These are phyloP conservation scores for Arabis hirsuta DNA, from an alignment of 345 rosid species.

Conservation along the genomic window DNA sequence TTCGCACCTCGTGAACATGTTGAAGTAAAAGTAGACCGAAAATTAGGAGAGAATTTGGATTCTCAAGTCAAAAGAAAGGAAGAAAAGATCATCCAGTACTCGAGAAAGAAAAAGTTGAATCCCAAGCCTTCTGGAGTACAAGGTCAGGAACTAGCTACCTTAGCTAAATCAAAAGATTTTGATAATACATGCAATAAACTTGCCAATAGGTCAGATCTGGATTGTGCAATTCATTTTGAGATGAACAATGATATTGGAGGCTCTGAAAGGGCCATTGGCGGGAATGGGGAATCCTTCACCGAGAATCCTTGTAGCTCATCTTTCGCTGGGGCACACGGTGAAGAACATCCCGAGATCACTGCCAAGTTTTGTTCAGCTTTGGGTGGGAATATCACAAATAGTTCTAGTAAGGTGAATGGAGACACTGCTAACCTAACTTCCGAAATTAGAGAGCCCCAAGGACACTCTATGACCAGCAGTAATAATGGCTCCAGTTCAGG, in stretches of 20 bases:
- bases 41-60: constrained; percentile 41
- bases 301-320: constrained; percentile 22
- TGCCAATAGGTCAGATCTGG: constrained; percentile 18
- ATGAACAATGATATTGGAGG: constrained; percentile 34
- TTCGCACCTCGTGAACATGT: constrained; percentile 45
- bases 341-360: constrained; percentile 32
- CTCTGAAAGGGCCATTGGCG: constrained; percentile 34
- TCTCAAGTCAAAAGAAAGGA: constrained; percentile 45
- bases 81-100: constrained; percentile 69
- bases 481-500: constrained; percentile 27
- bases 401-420: constrained; percentile 36
- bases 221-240: constrained; percentile 28
- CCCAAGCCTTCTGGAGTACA: constrained; percentile 47
- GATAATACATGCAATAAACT: constrained; percentile 6
- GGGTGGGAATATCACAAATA: constrained; percentile 25
- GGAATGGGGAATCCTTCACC: constrained; percentile 14
- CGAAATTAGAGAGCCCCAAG: constrained; percentile 42
- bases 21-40: constrained; percentile 46
- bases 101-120: constrained; percentile 75
- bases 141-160: constrained; percentile 44
- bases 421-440: constrained; percentile 35
- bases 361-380: constrained; percentile 21
- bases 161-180: constrained; percentile 19
- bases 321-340: background rate
- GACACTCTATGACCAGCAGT: constrained; percentile 30